Evolutionary conservation across 345 rosid genomes (phyloP), one percentile per base, ranked within the genome.

Genomic region (Theobroma cacao): DNA sequence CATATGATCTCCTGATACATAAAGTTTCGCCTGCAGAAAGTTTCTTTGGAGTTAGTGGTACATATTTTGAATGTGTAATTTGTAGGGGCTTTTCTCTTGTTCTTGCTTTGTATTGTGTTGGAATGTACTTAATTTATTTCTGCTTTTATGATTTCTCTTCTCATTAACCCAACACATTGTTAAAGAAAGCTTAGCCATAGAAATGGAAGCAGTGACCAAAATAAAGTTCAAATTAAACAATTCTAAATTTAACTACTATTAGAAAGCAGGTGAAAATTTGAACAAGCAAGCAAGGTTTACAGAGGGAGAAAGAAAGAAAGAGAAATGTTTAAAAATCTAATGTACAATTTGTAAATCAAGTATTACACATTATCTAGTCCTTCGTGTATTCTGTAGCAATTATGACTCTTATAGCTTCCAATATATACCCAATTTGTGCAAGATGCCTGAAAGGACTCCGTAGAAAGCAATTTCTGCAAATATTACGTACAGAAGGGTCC

Each of bases 381-480:
- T 30, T 48, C 8, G 13, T 70, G 18, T 10, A 50, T 28, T 15
- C 3, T 48, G 28, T 70, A 48, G 52, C 52, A 47, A 13, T 47
- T 47, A 1, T 47, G 52, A 14, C 61, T 48, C 60, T 86, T 79
- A 88, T 20, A 91, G 88, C 87, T 88, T 91, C 90, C 91, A 91
- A 74, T 87, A 89, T 36, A 91, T 87, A 0, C 90, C 87, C 72
- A 86, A 64, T 74, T 76, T 89, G 83, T 91, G 91, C 80, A 87
- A 77, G 76, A 89, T 79, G 36, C 93, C 93, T 0, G 90, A 65
- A 53, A 85, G 81, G 9, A 87, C 88, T 38, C 86, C 89, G 84
- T 91, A 89, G 90, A 88, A 91, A 20, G 73, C 77, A 65, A 89
- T 89, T 79, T 89, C 89, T 0, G 88, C 90, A 80, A 89, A 89